Evolutionary conservation across 2,329 filamentous ascomycete genomes (phyloP), one percentile per base, ranked within the genome.

Genomic region (Claviceps sorghi): DNA sequence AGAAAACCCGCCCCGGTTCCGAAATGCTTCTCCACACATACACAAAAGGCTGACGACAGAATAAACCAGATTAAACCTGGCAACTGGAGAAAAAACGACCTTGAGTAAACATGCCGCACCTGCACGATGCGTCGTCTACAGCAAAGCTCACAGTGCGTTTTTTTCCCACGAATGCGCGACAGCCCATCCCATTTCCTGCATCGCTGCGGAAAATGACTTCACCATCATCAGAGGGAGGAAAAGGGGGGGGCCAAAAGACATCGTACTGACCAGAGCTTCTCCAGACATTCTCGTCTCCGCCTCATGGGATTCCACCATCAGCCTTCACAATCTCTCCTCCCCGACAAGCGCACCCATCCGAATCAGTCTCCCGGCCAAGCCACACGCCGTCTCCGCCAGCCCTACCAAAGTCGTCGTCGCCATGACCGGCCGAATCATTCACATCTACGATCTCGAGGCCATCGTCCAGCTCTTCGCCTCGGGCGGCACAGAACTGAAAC

Each of bases 241-340:
- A 26, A 5, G 26, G 26, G 26, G 26, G 26, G 26, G 26, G 26
- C 3, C 26, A 26, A n/a, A 19, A 36, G 10, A 13, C 22, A 17
- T 32, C 32, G 19, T 34, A 19, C 4, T 51, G 21, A 51, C 42
- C 30, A 40, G 42, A 26, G 2, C 21, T 29, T 34, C n/a, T 30
- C 17, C 50, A 82, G 79, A 78, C 48, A 74, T 96, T 56, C 78
- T 98, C 53, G 76, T 97, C 58, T 95, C 89, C 52, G 86, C 87
- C 50, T 94, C 90, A 6, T 98, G 93, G 93, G 91, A 98, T 68
- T 82, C 79, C 56, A 95, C 87, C 7, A 76, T 98, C 45, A 89
- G 95, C 66, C 76, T 96, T 53, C 88, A 95, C 72, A 77, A 84
- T 62, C 73, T 83, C 48, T 71, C 65, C 60, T 70, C 70, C 62